Percentiles rank a stretch among this genome's conserved stretches.
These are phyloP conservation scores for Brassica napus DNA, from an alignment of 345 rosid species.

Conservation along the genomic window Da-Ae NC_063444.1:5696501-5697000, in stretches of 20 bases:
- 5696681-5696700: neutral
- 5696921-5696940: too few species aligned
- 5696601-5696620: constrained; percentile 42
- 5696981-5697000: too few species aligned
- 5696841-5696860: too few species aligned
- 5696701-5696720: neutral
- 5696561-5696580: constrained; percentile 42
- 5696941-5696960: too few species aligned
- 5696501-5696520: constrained; percentile 17
- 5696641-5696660: constrained; percentile 27
- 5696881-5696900: too few species aligned
- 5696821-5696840: too few species aligned
- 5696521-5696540: constrained; percentile 17
- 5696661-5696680: neutral
- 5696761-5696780: too few species aligned
- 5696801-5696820: too few species aligned
- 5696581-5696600: constrained; percentile 44
- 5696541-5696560: constrained; percentile 25
- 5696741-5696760: neutral
- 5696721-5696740: neutral
- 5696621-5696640: constrained; percentile 36
- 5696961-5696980: too few species aligned
- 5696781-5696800: too few species aligned
- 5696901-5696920: too few species aligned
- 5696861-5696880: too few species aligned